Percentiles rank a stretch among this genome's conserved stretches.
Evolutionary conservation across 805 yeast genomes (phyloP).

Genomic region (Lachancea sp.): DNA sequence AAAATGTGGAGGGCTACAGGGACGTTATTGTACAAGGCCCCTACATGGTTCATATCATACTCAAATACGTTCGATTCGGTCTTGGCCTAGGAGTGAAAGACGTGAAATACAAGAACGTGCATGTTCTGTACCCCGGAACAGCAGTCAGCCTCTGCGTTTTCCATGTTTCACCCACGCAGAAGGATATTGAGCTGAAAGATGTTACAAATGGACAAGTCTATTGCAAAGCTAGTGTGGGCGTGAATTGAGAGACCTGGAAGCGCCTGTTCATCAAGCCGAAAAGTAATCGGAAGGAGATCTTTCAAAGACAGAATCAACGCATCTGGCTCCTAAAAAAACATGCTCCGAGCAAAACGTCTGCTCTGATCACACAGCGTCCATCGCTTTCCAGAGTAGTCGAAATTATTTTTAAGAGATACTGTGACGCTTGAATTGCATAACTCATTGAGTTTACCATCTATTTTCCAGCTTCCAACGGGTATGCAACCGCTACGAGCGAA

Average conservation of each 20-base stretch:
- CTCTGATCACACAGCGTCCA: too few relatives aligned
- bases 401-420: too few relatives aligned
- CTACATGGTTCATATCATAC: constrained; percentile 51
- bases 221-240: neutral
- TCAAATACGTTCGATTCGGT: constrained; percentile 43
- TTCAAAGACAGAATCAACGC: too few relatives aligned
- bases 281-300: too few relatives aligned
- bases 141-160: constrained; percentile 21
- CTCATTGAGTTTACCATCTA: too few relatives aligned
- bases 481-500: too few relatives aligned
- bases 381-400: too few relatives aligned
- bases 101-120: constrained; percentile 40
- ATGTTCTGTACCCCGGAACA: constrained; percentile 38
- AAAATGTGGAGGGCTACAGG: constrained; percentile 50
- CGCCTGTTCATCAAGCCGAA: constrained; percentile 34
- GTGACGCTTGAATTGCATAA: too few relatives aligned
- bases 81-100: constrained; percentile 18
- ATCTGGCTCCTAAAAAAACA: too few relatives aligned
- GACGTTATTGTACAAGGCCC: constrained; percentile 76
- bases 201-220: constrained; percentile 6
- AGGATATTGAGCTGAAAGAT: constrained; percentile 8
- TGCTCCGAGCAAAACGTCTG: too few relatives aligned
- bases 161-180: constrained; percentile 2
- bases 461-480: too few relatives aligned
- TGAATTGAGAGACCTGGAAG: neutral